These are phyloP conservation scores for Penicillium sp. DNA, from an alignment of 2,329 filamentous ascomycete species.

Conservation along the genomic window DNA sequence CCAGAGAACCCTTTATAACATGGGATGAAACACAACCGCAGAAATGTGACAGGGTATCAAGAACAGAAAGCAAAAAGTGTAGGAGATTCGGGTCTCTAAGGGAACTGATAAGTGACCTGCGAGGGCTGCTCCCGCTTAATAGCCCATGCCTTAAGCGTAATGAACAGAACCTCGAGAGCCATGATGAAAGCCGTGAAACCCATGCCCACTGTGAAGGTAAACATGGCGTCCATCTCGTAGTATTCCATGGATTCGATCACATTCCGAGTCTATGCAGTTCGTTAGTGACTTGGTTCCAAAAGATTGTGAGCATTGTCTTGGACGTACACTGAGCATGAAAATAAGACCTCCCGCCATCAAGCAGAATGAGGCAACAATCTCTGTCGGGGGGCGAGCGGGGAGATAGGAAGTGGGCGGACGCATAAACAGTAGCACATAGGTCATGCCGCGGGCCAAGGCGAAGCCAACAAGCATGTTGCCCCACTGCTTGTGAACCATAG, in stretches of 20 bases:
- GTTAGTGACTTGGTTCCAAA: constrained; percentile 8
- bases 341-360: constrained; percentile 83
- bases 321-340: constrained; percentile 84
- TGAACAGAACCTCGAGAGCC: constrained; percentile 75
- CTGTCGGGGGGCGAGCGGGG: constrained; percentile 82
- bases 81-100: constrained; percentile 10
- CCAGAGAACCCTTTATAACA: background rate
- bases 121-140: constrained; percentile 45
- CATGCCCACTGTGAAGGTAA: constrained; percentile 85
- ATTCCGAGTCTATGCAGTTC: constrained; percentile 63
- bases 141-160: constrained; percentile 89
- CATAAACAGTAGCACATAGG: constrained; percentile 78
- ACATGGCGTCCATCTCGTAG: constrained; percentile 83
- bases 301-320: background rate
- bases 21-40: constrained; percentile 4
- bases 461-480: constrained; percentile 80
- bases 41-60: constrained; percentile 18
- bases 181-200: constrained; percentile 80
- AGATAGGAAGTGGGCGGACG: constrained; percentile 77
- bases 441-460: constrained; percentile 72
- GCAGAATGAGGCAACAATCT: constrained; percentile 84
- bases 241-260: constrained; percentile 74
- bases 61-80: constrained; percentile 7
- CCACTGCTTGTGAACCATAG: constrained; percentile 94
- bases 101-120: constrained; percentile 32